These are phyloP conservation scores for Starmerella stellata DNA, from an alignment of 805 yeast species.

Conservation along the genomic window DNA sequence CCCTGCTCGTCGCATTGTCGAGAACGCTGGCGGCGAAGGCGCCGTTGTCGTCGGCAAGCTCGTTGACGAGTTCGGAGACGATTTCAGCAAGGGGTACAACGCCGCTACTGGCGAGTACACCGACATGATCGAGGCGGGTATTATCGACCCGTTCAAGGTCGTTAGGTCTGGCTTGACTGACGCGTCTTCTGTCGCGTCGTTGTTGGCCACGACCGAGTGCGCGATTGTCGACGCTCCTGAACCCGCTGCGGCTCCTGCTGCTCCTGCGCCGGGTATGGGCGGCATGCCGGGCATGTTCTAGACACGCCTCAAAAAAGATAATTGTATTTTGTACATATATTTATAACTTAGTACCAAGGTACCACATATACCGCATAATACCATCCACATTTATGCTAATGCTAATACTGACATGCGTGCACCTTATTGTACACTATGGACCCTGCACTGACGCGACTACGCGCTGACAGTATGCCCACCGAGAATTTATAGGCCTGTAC, in stretches of 20 bases:
- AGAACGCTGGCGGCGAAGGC: conserved; percentile 96
- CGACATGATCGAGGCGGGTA: conserved; percentile 92
- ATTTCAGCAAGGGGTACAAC: conserved; percentile 82
- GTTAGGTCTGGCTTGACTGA: conserved; percentile 90
- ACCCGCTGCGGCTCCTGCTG: conserved; percentile 41
- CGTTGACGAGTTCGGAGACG: conserved; percentile 34
- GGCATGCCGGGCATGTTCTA: conserved; percentile 25
- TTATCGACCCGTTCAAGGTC: conserved; percentile 96
- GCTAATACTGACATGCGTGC: too few species aligned
- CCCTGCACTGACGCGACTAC: too few species aligned
- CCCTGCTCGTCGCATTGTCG: conserved; percentile 90
- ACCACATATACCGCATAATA: too few species aligned
- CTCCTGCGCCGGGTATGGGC: conserved; percentile 47
- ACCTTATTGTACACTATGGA: too few species aligned
- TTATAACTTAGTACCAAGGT: too few species aligned
- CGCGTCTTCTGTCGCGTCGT: conserved; percentile 93
- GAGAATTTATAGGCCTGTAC: too few species aligned
- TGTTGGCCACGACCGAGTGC: conserved; percentile 95
- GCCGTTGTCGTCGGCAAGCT: conserved; percentile 90
- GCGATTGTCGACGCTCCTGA: conserved; percentile 89
- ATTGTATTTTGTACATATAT: too few species aligned
- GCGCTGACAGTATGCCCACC: too few species aligned
- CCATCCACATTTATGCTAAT: too few species aligned
- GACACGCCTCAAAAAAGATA: too few species aligned
- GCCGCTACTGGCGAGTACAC: conserved; percentile 83